phyloP scores from a whole-genome alignment of 371 early-diverging fungal species.

The Lichtheimia hyalospora region DNA sequence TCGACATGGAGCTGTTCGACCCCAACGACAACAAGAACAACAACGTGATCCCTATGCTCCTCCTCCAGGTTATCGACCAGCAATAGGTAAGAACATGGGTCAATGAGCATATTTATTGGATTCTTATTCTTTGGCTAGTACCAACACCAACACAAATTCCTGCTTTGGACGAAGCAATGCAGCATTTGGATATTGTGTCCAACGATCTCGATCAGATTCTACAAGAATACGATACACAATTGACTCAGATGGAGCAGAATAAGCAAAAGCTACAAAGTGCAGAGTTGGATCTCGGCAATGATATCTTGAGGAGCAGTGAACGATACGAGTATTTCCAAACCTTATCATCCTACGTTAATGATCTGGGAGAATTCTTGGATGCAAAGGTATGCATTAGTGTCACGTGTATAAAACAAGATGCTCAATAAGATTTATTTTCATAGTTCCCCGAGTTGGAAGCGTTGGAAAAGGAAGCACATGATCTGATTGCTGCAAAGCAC shows the following conservation, averaged over 20 bases:
- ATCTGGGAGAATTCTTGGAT: conserved; percentile 72
- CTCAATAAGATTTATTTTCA: background rate
- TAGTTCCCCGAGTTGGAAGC: conserved; percentile 65
- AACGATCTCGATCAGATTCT: conserved; percentile 31
- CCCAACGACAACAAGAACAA: conserved; percentile 22
- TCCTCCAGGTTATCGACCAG: conserved; percentile 34
- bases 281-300: conserved; percentile 39
- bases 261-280: conserved; percentile 32
- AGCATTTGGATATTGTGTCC: conserved; percentile 33
- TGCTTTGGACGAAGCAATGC: conserved; percentile 45
- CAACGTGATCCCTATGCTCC: conserved; percentile 19
- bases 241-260: conserved; percentile 47
- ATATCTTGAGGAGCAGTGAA: conserved; percentile 46
- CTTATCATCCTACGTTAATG: conserved; percentile 57
- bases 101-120: background rate
- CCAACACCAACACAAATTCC: conserved; percentile 55
- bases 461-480: conserved; percentile 56
- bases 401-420: no score
- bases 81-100: conserved; percentile 29
- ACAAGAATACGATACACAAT: conserved; percentile 45
- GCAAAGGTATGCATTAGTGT: conserved; percentile 46
- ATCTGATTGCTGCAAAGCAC: conserved; percentile 41
- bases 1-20: conserved; percentile 54
- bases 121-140: conserved; percentile 32
- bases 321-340: conserved; percentile 72